These are phyloP conservation scores for Paraconiothyrium brasiliense DNA, from an alignment of 2,329 filamentous ascomycete genomes.

Conservation along the genomic window DNA sequence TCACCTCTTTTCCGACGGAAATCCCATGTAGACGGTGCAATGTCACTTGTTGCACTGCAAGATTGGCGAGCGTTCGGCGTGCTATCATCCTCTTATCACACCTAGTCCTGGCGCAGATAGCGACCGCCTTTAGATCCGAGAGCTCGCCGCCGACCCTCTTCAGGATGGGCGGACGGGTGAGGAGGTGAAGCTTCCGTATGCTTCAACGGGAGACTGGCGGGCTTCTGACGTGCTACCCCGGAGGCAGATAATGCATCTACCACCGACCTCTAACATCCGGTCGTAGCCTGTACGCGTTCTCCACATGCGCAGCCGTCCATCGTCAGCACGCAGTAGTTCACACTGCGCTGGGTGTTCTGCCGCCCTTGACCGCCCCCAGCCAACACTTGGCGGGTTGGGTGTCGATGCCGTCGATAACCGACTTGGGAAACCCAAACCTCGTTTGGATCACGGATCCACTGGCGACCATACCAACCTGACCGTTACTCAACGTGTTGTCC, in stretches of 20 bases:
- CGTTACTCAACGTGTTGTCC: background rate
- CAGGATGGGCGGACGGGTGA: no score
- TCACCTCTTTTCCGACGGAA: constrained; percentile 4
- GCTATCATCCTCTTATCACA: background rate
- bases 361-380: background rate
- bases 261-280: background rate
- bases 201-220: no score
- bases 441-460: constrained; percentile 25
- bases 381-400: background rate
- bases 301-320: constrained; percentile 2
- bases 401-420: constrained; percentile 42
- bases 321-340: constrained; percentile 18
- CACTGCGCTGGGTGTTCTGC: constrained; percentile 9
- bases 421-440: constrained; percentile 40
- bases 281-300: background rate
- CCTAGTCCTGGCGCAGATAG: constrained; percentile 1
- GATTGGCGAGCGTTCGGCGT: constrained; percentile 8
- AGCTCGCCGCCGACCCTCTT: background rate
- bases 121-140: background rate
- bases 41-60: background rate
- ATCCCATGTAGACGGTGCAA: background rate
- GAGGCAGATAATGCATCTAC: background rate
- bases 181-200: no score
- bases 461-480: constrained; percentile 5
- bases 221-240: no score